These are phyloP conservation scores for Wickerhamomyces silvicola DNA, from an alignment of 805 yeast genomes.

Conservation along the genomic window DNA sequence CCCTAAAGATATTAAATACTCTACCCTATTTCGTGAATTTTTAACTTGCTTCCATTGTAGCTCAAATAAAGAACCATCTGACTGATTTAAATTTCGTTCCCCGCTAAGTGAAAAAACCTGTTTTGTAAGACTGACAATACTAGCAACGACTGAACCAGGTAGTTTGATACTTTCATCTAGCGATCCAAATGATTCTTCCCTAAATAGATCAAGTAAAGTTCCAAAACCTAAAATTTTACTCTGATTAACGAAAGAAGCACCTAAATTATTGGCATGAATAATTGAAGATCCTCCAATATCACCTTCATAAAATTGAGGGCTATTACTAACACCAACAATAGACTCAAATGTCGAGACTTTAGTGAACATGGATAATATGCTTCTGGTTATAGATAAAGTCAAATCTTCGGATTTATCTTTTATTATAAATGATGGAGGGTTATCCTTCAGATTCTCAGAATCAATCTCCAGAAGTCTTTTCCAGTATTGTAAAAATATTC, in stretches of 20 bases:
- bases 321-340: slow-evolving; percentile 25
- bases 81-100: slow-evolving; percentile 28
- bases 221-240: slow-evolving; percentile 35
- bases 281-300: slow-evolving; percentile 15
- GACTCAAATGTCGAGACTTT: slow-evolving; percentile 34
- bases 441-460: slow-evolving; percentile 21
- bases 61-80: slow-evolving; percentile 31
- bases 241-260: slow-evolving; percentile 31
- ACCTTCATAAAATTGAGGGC: slow-evolving; percentile 34
- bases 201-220: slow-evolving; percentile 29
- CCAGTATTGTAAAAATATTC: slow-evolving; percentile 23
- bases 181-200: slow-evolving; percentile 20
- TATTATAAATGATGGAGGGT: slow-evolving; percentile 30
- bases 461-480: slow-evolving; percentile 17
- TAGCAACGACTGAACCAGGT: too few relatives aligned
- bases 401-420: slow-evolving; percentile 32
- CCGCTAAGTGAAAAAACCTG: slow-evolving; percentile 33
- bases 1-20: slow-evolving; percentile 28
- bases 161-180: slow-evolving; percentile 18
- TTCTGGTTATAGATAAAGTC: slow-evolving; percentile 33
- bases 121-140: too few relatives aligned
- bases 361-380: slow-evolving; percentile 38
- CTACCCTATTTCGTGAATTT: slow-evolving; percentile 31
- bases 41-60: slow-evolving; percentile 32
- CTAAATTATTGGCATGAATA: slow-evolving; percentile 12